Base-by-base conservation (phyloP, 2,329 filamentous ascomycete genomes). In the Arthrobotrys megalospora region DNA sequence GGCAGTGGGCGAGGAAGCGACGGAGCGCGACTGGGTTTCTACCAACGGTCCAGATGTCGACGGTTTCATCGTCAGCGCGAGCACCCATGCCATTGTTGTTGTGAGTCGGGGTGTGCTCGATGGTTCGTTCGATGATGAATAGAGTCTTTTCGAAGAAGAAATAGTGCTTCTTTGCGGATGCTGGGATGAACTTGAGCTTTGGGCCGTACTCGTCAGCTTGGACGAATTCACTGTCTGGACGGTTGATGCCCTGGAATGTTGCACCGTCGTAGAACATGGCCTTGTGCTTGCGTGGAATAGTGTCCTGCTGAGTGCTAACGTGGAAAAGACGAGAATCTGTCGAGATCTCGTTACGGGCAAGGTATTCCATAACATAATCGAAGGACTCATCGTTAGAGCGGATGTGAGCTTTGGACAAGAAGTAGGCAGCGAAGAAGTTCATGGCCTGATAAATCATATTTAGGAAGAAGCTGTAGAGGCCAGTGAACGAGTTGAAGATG, bases 141-240 rank as follows among this genome's bases (percentile, higher is more conserved):
- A 90, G 84, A 5, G 86, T 86, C 6, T 88, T 86, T 55, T 86
- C 87, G 83, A 90, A 93, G 87, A 89, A 91, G 84, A 93, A 93
- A 81, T 88, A 89, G 82, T 93, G 90, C 32, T 71, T 80, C 80
- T 85, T 88, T 6, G 91, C 91, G 70, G 90, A 89, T 0, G 89
- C 88, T 0, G 91, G 91, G 0, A 91, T 93, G 83, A 91, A 93
- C 32, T 84, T 84, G n/a, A 85, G 81, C 58, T 84, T 85, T 19
- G 83, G 82, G 81, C 85, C 85, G 76, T 85, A 84, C n/a, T 83
- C 83, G 65, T 85, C 84, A 47, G 84, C 84, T 50, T 84, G 82
- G 14, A 65, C 80, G 50, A 84, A 83, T 11, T 83, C 82, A 1
- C 83, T 84, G 6, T 84, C 85, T 6, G 75, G 75, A 2, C 86